phyloP scores from a whole-genome alignment of 495 filamentous ascomycete genomes.

The Penicillium daleae region DNA sequence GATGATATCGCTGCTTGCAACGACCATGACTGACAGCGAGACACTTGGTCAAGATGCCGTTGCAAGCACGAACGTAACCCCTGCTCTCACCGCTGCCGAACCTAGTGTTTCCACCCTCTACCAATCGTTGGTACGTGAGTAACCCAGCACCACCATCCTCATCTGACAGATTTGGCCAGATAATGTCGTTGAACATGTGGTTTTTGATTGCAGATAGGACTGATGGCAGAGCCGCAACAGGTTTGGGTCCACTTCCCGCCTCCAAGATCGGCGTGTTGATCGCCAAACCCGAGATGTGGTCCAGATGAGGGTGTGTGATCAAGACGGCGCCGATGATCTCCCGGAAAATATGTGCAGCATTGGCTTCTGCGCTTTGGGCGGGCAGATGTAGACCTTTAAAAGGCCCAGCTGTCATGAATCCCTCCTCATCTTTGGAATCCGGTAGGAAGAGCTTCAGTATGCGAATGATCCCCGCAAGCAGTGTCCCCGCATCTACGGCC shows the following conservation, averaged over 20 bases:
- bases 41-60: constrained; percentile 77
- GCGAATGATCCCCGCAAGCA: constrained; percentile 78
- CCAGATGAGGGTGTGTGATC: constrained; percentile 92
- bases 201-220: constrained; percentile 87
- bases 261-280: constrained; percentile 87
- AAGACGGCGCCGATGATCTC: constrained; percentile 83
- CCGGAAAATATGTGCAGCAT: constrained; percentile 76
- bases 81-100: constrained; percentile 72
- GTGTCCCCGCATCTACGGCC: constrained; percentile 90
- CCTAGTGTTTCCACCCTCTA: constrained; percentile 82
- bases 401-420: constrained; percentile 54
- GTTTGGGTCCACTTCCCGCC: constrained; percentile 74
- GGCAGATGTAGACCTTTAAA: constrained; percentile 77
- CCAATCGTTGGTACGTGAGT: constrained; percentile 84
- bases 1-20: constrained; percentile 70
- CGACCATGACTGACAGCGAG: constrained; percentile 85
- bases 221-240: constrained; percentile 79
- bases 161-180: constrained; percentile 97
- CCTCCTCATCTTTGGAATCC: constrained; percentile 32
- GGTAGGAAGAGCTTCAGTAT: constrained; percentile 63
- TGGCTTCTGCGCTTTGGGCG: constrained; percentile 63
- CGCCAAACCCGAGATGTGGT: constrained; percentile 88
- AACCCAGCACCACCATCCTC: constrained; percentile 94
- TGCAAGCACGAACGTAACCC: constrained; percentile 84
- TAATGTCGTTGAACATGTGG: constrained; percentile 96